phyloP scores from a whole-genome alignment of 2,329 filamentous ascomycete species.

The Aureobasidium leucospermi region DNA sequence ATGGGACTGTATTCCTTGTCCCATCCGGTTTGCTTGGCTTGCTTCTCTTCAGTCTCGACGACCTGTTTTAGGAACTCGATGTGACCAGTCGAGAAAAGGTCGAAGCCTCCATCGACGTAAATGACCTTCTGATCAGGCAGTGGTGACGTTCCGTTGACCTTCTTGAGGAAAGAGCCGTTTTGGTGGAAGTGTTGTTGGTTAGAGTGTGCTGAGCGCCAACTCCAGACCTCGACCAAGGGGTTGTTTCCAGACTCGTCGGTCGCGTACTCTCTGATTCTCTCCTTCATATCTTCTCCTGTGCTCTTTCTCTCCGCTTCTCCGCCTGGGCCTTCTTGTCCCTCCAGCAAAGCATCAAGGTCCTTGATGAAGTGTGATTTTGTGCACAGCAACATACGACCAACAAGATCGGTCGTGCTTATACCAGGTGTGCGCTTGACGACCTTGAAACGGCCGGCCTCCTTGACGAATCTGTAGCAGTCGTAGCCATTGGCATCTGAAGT shows the following conservation, averaged over 20 bases:
- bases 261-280: constrained; percentile 77
- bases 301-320: constrained; percentile 58
- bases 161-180: constrained; percentile 55
- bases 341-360: constrained; percentile 55
- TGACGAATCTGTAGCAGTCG: constrained; percentile 97
- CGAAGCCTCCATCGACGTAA: constrained; percentile 95
- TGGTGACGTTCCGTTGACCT: constrained; percentile 66
- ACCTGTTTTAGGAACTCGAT: constrained; percentile 89
- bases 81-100: constrained; percentile 92
- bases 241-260: constrained; percentile 74
- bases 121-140: constrained; percentile 75
- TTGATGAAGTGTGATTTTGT: constrained; percentile 86
- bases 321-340: constrained; percentile 65
- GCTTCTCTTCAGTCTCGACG: constrained; percentile 61
- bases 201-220: constrained; percentile 47
- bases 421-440: constrained; percentile 94
- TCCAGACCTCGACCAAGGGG: constrained; percentile 78
- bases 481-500: constrained; percentile 89
- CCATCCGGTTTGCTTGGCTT: constrained; percentile 65
- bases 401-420: constrained; percentile 96
- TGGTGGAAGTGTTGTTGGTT: constrained; percentile 32
- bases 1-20: constrained; percentile 68
- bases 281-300: constrained; percentile 61
- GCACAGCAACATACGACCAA: constrained; percentile 93
- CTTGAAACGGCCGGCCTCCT: constrained; percentile 87